A percentile compares a stretch with the other conserved stretches of the same genome.
Evolutionary conservation across 306 rosid species (phyloP).

Genomic region (Quercus glauca): DNA sequence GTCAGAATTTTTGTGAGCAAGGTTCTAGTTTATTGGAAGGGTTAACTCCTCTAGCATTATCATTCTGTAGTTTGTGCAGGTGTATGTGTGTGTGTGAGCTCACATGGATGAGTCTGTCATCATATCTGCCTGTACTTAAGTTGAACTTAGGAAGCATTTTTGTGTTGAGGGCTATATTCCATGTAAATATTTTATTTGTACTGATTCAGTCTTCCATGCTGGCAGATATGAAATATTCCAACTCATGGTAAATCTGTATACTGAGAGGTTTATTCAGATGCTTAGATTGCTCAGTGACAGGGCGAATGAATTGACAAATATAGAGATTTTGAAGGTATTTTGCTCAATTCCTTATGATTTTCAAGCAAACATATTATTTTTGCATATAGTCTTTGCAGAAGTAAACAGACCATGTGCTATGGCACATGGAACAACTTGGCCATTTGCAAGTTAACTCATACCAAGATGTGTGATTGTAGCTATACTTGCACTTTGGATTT

Average conservation of each 20-base stretch:
- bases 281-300: slow-evolving; percentile 94
- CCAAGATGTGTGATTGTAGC: neutral
- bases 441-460: neutral
- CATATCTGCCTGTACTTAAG: slow-evolving; percentile 1
- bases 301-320: slow-evolving; percentile 79
- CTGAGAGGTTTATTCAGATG: slow-evolving; percentile 97
- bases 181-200: slow-evolving; percentile 13
- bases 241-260: slow-evolving; percentile 90
- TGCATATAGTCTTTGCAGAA: neutral
- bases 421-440: neutral
- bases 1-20: neutral
- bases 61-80: neutral
- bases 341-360: slow-evolving; percentile 18
- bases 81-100: neutral
- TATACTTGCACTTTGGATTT: neutral
- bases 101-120: neutral
- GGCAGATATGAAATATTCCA: slow-evolving; percentile 98
- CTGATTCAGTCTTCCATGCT: slow-evolving; percentile 27
- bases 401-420: neutral
- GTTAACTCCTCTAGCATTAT: neutral
- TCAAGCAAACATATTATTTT: slow-evolving; percentile 1
- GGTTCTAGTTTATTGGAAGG: neutral
- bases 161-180: slow-evolving; percentile 5
- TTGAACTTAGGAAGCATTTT: slow-evolving; percentile 2
- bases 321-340: slow-evolving; percentile 91